Evolutionary conservation across 2,329 filamentous ascomycete species (phyloP), one percentile per base, ranked within the genome.

Genomic region (Colletotrichum sp.): DNA sequence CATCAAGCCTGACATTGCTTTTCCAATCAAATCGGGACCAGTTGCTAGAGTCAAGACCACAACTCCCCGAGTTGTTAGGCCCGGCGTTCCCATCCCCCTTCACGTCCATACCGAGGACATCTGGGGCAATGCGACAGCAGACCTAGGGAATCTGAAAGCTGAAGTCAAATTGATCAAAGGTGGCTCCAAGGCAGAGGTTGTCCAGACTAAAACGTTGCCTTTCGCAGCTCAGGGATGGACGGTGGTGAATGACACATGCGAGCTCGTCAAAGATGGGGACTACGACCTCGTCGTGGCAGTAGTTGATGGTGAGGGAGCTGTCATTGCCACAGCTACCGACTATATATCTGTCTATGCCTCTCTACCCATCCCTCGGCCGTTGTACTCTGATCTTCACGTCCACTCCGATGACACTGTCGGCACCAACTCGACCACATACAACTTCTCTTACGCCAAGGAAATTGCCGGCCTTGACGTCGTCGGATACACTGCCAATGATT

Each of bases 401-500:
- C 83, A 85, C 77, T 84, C 83, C 0, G 83, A 85, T 64, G 83
- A 84, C 69, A 85, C 83, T 5, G 84, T 85, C 3, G 83, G 83
- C 57, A 85, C 84, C 29, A 83, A 85, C 44, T 80, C 78, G 2
- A 82, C 81, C 3, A 78, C 80, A 2, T 84, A 85, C 78, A 85
- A 84, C 77, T 85, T 85, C 76, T 83, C 82, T 2, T 85, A 85
- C 69, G 83, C 81, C 19, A 82, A 80, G 25, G 52, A 81, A 25
- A 80, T 85, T 16, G 83, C 84, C 1, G 84, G 83, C 22, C 81
- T 85, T 1, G 84, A 86, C 32, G 77, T 85, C 12, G 80, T 85
- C 1, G 83, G 84, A 3, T 85, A 85, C 75, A 85, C 84, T 1
- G 84, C 84, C 27, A 85, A 86, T 74, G 83, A 85, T 71, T 86